Percentiles rank a stretch among this genome's conserved stretches.
Conservation (phyloP, 2,329 filamentous ascomycete species). For the Coleophoma cylindrospora region DNA sequence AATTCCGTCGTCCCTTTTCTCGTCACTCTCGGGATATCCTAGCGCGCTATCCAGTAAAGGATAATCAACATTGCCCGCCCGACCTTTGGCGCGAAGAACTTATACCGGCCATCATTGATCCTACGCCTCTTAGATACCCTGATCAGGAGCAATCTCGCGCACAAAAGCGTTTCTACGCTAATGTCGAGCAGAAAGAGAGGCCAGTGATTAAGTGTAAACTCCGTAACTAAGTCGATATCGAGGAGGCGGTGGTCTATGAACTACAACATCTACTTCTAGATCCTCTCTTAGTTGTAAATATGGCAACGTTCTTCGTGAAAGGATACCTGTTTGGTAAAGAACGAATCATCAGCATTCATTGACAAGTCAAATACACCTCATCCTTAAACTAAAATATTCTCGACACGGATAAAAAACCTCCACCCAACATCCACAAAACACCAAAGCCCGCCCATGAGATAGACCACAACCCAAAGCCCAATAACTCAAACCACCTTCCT, state of each 20-base stretch:
- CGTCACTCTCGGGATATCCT: neutral
- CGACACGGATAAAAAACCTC: too few relatives aligned
- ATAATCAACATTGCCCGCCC: neutral
- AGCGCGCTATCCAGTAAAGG: neutral
- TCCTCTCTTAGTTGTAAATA: too few relatives aligned
- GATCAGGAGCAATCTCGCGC: neutral
- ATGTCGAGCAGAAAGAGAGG: slow-evolving; percentile 1
- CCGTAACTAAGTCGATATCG: neutral
- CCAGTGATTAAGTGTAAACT: neutral
- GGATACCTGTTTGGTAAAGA: too few relatives aligned
- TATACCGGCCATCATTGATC: neutral
- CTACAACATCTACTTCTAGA: too few relatives aligned
- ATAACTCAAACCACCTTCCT: slow-evolving; percentile 38
- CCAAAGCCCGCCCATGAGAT: neutral
- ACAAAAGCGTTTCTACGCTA: neutral
- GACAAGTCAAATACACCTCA: too few relatives aligned
- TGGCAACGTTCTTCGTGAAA: too few relatives aligned
- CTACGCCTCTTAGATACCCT: neutral
- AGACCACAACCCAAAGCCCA: neutral
- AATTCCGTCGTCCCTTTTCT: neutral
- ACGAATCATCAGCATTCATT: too few relatives aligned
- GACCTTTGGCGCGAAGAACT: neutral
- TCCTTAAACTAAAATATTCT: too few relatives aligned
- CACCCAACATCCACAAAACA: too few relatives aligned
- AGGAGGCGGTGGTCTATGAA: too few relatives aligned